Percentiles rank a stretch among this genome's conserved stretches.
phyloP scores from a whole-genome alignment of 108 stramenopile genomes.

The Schizochytrium sp. region DNA sequence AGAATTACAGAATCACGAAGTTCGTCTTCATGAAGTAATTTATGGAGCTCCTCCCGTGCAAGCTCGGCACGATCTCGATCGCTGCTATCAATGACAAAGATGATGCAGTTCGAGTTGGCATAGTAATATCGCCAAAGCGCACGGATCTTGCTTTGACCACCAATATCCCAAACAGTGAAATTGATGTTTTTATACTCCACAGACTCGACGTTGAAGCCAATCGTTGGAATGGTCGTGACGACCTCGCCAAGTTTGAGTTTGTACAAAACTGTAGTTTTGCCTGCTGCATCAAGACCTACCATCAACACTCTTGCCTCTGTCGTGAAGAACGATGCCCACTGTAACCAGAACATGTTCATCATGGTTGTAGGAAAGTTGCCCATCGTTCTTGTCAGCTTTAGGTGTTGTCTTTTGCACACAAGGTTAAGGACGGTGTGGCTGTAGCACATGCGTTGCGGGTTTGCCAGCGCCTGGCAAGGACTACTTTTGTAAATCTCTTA shows the following conservation, averaged over 20 bases:
- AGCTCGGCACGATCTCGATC: conserved; percentile 70
- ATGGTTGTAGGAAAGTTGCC: background rate
- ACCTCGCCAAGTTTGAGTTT: conserved; percentile 67
- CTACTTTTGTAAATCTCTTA: too few relatives aligned
- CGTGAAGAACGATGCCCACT: conserved; percentile 69
- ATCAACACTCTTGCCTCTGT: conserved; percentile 99
- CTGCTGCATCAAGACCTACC: conserved; percentile 99
- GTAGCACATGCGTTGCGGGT: too few relatives aligned
- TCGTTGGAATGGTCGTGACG: conserved; percentile 76
- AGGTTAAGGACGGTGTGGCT: too few relatives aligned
- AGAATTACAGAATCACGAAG: conserved; percentile 66
- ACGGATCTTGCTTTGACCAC: conserved; percentile 75
- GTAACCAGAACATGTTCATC: background rate
- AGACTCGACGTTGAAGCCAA: conserved; percentile 92
- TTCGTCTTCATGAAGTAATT: conserved; percentile 63
- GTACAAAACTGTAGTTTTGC: conserved; percentile 94
- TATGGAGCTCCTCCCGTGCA: conserved; percentile 69
- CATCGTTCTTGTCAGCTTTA: background rate
- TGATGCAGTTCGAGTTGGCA: conserved; percentile 68
- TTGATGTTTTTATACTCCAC: conserved; percentile 69
- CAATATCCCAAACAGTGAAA: conserved; percentile 76
- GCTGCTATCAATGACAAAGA: conserved; percentile 75
- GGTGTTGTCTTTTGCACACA: too few relatives aligned
- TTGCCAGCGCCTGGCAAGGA: too few relatives aligned
- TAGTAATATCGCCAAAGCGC: conserved; percentile 77